Percentiles rank a stretch among this genome's conserved stretches.
Evolutionary conservation across 768 basidiomycete species (phyloP).

Genomic region (Dendrothele bispora): DNA sequence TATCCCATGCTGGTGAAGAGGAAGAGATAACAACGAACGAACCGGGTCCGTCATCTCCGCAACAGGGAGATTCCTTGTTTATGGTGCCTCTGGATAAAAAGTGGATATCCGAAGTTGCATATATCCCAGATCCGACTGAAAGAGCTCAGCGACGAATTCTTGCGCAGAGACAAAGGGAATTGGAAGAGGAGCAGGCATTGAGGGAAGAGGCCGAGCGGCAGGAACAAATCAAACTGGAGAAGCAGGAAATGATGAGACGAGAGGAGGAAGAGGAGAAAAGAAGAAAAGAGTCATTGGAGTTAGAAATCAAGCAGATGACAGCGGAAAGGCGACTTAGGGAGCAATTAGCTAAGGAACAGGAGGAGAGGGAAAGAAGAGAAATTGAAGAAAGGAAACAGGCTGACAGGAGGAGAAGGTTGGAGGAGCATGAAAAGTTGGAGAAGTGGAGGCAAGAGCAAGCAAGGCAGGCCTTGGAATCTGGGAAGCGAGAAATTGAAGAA

Average conservation of each 20-base stretch:
- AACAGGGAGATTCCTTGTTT: slow-evolving; percentile 8
- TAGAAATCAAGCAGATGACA: slow-evolving; percentile 37
- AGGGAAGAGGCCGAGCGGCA: slow-evolving; percentile 46
- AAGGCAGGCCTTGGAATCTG: slow-evolving; percentile 42
- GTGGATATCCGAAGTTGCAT: slow-evolving; percentile 30
- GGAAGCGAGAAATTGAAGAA: slow-evolving; percentile 42
- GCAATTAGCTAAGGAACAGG: slow-evolving; percentile 41
- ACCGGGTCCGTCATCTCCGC: too few relatives aligned
- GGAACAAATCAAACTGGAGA: slow-evolving; percentile 36
- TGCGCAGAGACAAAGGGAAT: slow-evolving; percentile 29
- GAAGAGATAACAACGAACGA: too few relatives aligned
- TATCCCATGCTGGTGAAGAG: slow-evolving; percentile 33
- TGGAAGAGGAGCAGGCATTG: slow-evolving; percentile 43
- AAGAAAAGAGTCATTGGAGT: slow-evolving; percentile 36
- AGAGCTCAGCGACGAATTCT: slow-evolving; percentile 22
- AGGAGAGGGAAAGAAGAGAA: slow-evolving; percentile 42
- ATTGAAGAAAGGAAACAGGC: slow-evolving; percentile 46
- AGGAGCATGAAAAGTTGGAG: slow-evolving; percentile 51
- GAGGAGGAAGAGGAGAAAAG: slow-evolving; percentile 45
- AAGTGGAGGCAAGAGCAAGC: slow-evolving; percentile 53
- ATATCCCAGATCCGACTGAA: slow-evolving; percentile 19
- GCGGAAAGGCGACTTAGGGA: slow-evolving; percentile 38
- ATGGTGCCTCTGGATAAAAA: slow-evolving; percentile 34
- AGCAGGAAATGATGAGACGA: slow-evolving; percentile 40
- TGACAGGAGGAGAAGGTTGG: slow-evolving; percentile 47